A percentile compares a stretch with the other conserved stretches of the same genome.
These are phyloP conservation scores for Ophiorrhiza pumila DNA, from an alignment of 257 asterid species.

Conservation along the genomic window DNA sequence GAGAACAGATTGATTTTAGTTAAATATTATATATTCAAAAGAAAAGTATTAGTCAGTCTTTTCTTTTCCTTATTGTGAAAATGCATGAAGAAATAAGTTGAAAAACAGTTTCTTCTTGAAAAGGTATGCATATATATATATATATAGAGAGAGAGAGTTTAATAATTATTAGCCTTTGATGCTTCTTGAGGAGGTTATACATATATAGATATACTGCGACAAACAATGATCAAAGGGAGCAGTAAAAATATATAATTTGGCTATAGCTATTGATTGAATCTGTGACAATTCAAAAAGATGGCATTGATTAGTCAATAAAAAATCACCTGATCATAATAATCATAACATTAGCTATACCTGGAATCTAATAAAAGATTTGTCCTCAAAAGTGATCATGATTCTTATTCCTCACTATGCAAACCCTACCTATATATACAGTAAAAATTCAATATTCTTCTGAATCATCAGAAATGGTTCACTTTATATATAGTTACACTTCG, in stretches of 20 bases:
- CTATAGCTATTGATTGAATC: conserved; percentile 22
- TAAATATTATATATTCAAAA: not conserved
- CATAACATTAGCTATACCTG: conserved; percentile 14
- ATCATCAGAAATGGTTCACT: not conserved
- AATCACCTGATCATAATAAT: conserved; percentile 35
- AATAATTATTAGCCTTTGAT: no score
- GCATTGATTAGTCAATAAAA: conserved; percentile 58
- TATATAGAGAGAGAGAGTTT: no score
- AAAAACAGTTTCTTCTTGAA: no score
- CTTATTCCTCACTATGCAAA: conserved; percentile 40
- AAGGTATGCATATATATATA: no score
- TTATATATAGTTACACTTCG: not conserved
- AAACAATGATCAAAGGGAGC: conserved; percentile 36
- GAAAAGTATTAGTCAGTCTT: not conserved
- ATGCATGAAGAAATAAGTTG: not conserved
- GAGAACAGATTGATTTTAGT: not conserved
- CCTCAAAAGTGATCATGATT: conserved; percentile 35
- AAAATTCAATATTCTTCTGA: conserved; percentile 25
- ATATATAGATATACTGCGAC: not conserved
- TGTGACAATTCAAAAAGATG: conserved; percentile 43
- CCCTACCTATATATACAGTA: conserved; percentile 35
- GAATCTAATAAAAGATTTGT: conserved; percentile 32
- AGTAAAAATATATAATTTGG: conserved; percentile 19
- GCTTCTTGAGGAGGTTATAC: not conserved
- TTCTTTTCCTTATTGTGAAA: not conserved